Conservation (phyloP, 2,329 filamentous ascomycete species). For the Pestalotiopsis sp. region DNA sequence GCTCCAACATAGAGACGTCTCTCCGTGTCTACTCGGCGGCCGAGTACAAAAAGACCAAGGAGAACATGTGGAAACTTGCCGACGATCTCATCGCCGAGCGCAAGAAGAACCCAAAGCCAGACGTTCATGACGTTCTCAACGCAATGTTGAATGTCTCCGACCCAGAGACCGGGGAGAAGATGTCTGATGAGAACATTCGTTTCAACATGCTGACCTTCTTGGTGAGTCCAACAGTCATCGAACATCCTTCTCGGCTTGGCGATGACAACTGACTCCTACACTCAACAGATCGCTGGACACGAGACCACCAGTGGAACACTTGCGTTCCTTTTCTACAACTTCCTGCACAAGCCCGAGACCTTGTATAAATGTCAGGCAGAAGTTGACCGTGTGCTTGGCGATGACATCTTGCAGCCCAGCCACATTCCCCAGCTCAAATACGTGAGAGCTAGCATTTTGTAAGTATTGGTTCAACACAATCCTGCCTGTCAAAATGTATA, state of each 20-base stretch:
- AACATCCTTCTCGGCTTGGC: not conserved
- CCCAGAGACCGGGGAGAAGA: conserved; percentile 49
- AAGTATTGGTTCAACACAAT: not conserved
- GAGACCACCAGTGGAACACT: conserved; percentile 72
- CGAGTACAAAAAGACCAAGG: conserved; percentile 33
- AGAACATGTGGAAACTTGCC: conserved; percentile 43
- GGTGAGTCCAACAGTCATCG: not conserved
- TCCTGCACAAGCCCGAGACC: conserved; percentile 64
- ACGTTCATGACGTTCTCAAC: conserved; percentile 55
- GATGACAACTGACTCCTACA: not conserved
- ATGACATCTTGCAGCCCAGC: conserved; percentile 56
- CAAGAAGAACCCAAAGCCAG: conserved; percentile 38
- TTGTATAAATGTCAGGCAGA: conserved; percentile 67
- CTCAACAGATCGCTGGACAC: conserved; percentile 58
- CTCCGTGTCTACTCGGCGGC: conserved; percentile 23
- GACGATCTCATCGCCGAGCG: conserved; percentile 50
- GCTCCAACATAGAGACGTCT: conserved; percentile 9
- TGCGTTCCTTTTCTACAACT: conserved; percentile 65
- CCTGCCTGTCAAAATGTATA: no score
- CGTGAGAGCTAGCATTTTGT: conserved; percentile 55
- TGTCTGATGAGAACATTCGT: conserved; percentile 48
- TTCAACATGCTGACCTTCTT: conserved; percentile 58
- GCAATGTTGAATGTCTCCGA: conserved; percentile 55
- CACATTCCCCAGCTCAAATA: conserved; percentile 69
- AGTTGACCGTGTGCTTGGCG: conserved; percentile 67